Evolutionary conservation across 139 green algal species (phyloP).

Genomic region (Auxenochlorella pyrenoidosa): DNA sequence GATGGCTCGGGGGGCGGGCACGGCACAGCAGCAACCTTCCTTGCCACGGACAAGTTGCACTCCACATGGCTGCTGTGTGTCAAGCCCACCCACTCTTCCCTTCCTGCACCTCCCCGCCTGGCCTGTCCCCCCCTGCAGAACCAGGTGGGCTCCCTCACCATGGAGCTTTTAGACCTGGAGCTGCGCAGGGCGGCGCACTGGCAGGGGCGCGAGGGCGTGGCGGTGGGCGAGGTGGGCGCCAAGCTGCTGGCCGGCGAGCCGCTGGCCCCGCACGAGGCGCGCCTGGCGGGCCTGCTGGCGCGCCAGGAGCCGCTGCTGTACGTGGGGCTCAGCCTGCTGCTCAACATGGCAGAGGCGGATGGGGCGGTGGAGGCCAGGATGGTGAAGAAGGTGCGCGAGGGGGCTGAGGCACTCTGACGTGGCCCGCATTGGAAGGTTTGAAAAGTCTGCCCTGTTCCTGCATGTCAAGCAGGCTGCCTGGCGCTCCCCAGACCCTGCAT

Average conservation of each 20-base stretch:
- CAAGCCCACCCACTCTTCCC: too few species aligned
- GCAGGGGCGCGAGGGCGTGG: constrained; percentile 46
- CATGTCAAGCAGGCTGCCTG: too few species aligned
- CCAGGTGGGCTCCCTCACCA: constrained; percentile 79
- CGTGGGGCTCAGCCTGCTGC: constrained; percentile 82
- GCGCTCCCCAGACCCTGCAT: too few species aligned
- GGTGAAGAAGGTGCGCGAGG: constrained; percentile 77
- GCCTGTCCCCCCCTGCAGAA: constrained; percentile 18
- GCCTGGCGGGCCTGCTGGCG: constrained; percentile 69
- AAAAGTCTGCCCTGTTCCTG: too few species aligned
- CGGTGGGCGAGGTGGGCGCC: constrained; percentile 25
- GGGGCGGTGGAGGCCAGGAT: constrained; percentile 86
- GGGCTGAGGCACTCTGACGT: not conserved
- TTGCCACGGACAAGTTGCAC: too few species aligned
- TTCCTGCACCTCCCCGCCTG: too few species aligned
- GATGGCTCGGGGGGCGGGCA: not conserved
- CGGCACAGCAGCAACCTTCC: too few species aligned
- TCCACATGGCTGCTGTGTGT: too few species aligned
- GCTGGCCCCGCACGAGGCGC: constrained; percentile 51
- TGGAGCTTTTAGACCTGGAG: constrained; percentile 87
- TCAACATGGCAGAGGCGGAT: constrained; percentile 87
- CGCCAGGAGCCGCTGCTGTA: constrained; percentile 84
- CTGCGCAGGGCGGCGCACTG: constrained; percentile 72
- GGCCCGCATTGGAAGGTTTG: not conserved
- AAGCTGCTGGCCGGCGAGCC: constrained; percentile 16